Conservation (phyloP, 192 early-diverging fungal species). For the Rhizophagus prolifer region DNA sequence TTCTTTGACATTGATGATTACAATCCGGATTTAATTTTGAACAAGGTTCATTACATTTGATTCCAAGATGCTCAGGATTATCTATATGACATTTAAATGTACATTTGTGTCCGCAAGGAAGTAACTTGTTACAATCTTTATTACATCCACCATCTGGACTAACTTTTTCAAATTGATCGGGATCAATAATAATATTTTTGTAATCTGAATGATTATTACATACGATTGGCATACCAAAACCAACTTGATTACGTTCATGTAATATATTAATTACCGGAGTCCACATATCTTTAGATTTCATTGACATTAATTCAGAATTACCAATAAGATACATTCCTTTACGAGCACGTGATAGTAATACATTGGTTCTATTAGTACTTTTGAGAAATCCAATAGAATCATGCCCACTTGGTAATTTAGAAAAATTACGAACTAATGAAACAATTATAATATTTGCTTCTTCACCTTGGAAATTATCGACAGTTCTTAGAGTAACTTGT, state of each 20-base stretch:
- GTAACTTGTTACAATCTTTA: slow-evolving; percentile 36
- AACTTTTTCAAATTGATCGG: slow-evolving; percentile 34
- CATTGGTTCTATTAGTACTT: slow-evolving; percentile 55
- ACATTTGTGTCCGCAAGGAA: slow-evolving; percentile 59
- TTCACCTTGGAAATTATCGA: slow-evolving; percentile 51
- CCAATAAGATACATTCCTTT: slow-evolving; percentile 63
- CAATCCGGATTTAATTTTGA: slow-evolving; percentile 27
- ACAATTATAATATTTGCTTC: slow-evolving; percentile 47
- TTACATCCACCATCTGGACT: slow-evolving; percentile 57
- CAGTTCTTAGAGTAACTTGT: slow-evolving; percentile 40
- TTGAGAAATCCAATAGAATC: slow-evolving; percentile 55
- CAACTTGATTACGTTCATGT: slow-evolving; percentile 34
- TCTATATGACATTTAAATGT: slow-evolving; percentile 28
- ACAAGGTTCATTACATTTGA: slow-evolving; percentile 5
- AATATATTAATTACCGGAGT: slow-evolving; percentile 40
- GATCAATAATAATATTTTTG: slow-evolving; percentile 25
- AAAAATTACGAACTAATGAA: slow-evolving; percentile 40
- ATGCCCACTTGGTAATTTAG: slow-evolving; percentile 10
- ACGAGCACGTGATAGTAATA: slow-evolving; percentile 54
- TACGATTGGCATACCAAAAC: slow-evolving; percentile 43
- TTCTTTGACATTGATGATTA: background rate
- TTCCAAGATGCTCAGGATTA: slow-evolving; percentile 36
- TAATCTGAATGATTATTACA: slow-evolving; percentile 50
- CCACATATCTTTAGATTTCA: slow-evolving; percentile 38
- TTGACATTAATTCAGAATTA: slow-evolving; percentile 39